Conservation (phyloP, 768 basidiomycete species). For the Tephrocybe rancida region DNA sequence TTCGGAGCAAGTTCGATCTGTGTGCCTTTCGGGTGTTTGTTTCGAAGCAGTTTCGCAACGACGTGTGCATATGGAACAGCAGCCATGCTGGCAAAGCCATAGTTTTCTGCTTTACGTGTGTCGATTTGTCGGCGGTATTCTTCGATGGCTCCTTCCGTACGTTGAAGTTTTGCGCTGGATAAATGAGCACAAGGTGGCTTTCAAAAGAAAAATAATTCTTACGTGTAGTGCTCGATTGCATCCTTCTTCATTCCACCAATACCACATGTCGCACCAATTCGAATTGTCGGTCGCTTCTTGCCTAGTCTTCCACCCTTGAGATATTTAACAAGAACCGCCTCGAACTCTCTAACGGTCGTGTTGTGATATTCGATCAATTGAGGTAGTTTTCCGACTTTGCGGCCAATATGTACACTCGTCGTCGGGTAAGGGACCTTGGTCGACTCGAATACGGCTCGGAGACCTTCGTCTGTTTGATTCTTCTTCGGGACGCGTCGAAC, state of each 20-base stretch:
- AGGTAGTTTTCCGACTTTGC: slow-evolving; percentile 85
- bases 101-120: slow-evolving; percentile 80
- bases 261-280: slow-evolving; percentile 78
- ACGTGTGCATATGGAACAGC: slow-evolving; percentile 87
- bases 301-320: slow-evolving; percentile 82
- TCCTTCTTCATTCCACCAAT: slow-evolving; percentile 86
- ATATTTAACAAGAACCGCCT: slow-evolving; percentile 86
- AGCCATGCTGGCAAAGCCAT: slow-evolving; percentile 91
- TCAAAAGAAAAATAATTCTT: slow-evolving; percentile 30
- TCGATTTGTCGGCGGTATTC: slow-evolving; percentile 73
- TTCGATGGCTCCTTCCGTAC: slow-evolving; percentile 75
- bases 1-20: slow-evolving; percentile 78
- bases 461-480: slow-evolving; percentile 82
- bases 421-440: slow-evolving; percentile 87
- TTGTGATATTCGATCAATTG: slow-evolving; percentile 93
- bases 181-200: slow-evolving; percentile 11
- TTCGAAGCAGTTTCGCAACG: slow-evolving; percentile 69
- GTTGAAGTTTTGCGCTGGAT: slow-evolving; percentile 50
- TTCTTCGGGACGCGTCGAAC: slow-evolving; percentile 80
- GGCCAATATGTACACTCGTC: slow-evolving; percentile 87
- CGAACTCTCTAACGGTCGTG: slow-evolving; percentile 90
- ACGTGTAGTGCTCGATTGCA: slow-evolving; percentile 95
- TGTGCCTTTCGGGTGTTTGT: slow-evolving; percentile 76
- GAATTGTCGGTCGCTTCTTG: slow-evolving; percentile 79
- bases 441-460: slow-evolving; percentile 73